Base-by-base conservation (phyloP, 257 asterid genomes). In the Eucommia ulmoides region DNA sequence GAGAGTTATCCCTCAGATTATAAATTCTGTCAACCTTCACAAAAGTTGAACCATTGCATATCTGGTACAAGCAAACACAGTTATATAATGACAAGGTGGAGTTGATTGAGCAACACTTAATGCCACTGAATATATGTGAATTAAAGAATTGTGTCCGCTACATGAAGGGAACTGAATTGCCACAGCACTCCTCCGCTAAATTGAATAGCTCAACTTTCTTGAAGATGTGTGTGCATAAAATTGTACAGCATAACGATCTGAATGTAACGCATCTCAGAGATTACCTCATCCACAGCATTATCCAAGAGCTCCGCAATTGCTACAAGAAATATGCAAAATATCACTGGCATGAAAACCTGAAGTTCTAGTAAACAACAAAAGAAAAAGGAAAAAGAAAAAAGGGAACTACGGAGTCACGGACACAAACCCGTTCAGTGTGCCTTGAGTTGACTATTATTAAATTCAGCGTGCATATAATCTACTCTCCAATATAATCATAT, bases 221-320 rank as follows among this genome's bases (percentile, higher is more conserved):
- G n/a, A n/a, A n/a, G n/a, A n/a, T n/a, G n/a, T n/a, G n/a, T n/a
- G n/a, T n/a, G n/a, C n/a, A n/a, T n/a, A n/a, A n/a, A n/a, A n/a
- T n/a, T n/a, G n/a, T n/a, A n/a, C n/a, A n/a, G n/a, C n/a, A n/a
- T n/a, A n/a, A n/a, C n/a, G n/a, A n/a, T n/a, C n/a, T n/a, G n/a
- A n/a, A 12, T 5, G 38, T 29, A 29, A 29, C 7, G 12, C 8
- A 29, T 29, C 12, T 5, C 12, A 29, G 38, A 29, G 12, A 44
- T 66, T 74, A 88, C 97, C 97, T 88, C 97, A 54, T 88, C 97
- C 51, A 88, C 92, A 19, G 92, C 83, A 79, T 88, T 88, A 65
- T 88, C 97, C 68, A 88, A 62, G 23, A 88, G 93, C 81, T 88
- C 97, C 0, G 97, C 97, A 58, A 88, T 77, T 54, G 97, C 95